Evolutionary conservation across 2,329 filamentous ascomycete species (phyloP).

Genomic region (Periconia sp.): DNA sequence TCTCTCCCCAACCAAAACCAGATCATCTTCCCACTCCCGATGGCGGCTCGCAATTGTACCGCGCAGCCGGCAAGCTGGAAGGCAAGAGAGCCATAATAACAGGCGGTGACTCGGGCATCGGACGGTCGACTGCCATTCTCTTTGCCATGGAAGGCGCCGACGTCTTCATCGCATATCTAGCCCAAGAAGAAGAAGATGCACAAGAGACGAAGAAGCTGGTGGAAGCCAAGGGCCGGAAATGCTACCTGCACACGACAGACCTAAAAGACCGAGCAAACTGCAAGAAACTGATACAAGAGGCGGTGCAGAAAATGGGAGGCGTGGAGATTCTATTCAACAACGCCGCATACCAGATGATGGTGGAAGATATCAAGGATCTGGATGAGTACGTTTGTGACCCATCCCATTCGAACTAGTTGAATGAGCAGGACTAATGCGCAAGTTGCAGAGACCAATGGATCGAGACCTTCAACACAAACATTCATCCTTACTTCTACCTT

Average conservation of each 20-base stretch:
- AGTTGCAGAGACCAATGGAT: slow-evolving; percentile 73
- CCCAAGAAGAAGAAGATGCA: slow-evolving; percentile 77
- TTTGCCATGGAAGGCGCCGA: slow-evolving; percentile 84
- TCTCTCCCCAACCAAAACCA: slow-evolving; percentile 66
- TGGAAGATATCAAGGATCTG: slow-evolving; percentile 72
- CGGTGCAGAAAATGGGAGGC: slow-evolving; percentile 67
- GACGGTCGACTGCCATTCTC: slow-evolving; percentile 74
- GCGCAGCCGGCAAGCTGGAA: slow-evolving; percentile 75
- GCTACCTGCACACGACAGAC: slow-evolving; percentile 69
- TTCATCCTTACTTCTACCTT: slow-evolving; percentile 81
- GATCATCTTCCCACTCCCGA: slow-evolving; percentile 72
- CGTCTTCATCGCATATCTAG: slow-evolving; percentile 74
- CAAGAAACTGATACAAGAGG: slow-evolving; percentile 70
- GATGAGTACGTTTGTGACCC: slow-evolving; percentile 62
- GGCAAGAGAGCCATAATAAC: slow-evolving; percentile 81
- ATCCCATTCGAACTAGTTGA: background rate
- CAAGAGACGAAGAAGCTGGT: slow-evolving; percentile 75
- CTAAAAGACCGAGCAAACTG: slow-evolving; percentile 71
- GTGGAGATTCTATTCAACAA: slow-evolving; percentile 81
- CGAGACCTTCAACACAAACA: slow-evolving; percentile 81
- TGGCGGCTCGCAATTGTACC: slow-evolving; percentile 73
- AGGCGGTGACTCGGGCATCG: slow-evolving; percentile 80
- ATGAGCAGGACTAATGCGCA: background rate
- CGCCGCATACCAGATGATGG: slow-evolving; percentile 75
- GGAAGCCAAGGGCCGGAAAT: slow-evolving; percentile 69